Percentiles rank a stretch among this genome's conserved stretches.
Evolutionary conservation across 2,329 filamentous ascomycete genomes (phyloP).

Genomic region (Nothophoma quercina): DNA sequence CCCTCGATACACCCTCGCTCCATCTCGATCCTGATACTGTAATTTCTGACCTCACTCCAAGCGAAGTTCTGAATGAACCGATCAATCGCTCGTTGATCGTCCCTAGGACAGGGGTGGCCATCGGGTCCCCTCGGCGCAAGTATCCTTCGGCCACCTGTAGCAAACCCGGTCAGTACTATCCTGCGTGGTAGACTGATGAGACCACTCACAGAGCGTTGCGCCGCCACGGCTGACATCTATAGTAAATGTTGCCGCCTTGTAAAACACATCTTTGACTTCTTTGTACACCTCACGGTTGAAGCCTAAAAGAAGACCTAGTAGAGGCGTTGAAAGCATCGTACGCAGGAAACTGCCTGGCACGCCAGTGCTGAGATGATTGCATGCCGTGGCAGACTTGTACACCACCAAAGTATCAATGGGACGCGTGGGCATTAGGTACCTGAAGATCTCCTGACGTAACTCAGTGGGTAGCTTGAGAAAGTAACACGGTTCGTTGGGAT

Average conservation of each 20-base stretch:
- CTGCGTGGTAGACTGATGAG: not conserved
- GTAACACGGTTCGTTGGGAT: constrained; percentile 39
- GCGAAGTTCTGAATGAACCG: constrained; percentile 39
- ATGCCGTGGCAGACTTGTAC: not conserved
- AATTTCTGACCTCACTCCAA: constrained; percentile 43
- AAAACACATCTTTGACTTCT: constrained; percentile 42
- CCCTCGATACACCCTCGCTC: constrained; percentile 33
- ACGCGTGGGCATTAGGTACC: constrained; percentile 38
- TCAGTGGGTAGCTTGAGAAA: constrained; percentile 44
- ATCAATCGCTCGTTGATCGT: constrained; percentile 25
- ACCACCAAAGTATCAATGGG: constrained; percentile 29
- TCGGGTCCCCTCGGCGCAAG: constrained; percentile 40
- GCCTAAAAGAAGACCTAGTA: constrained; percentile 19
- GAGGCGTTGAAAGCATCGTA: not conserved
- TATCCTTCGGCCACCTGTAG: constrained; percentile 30
- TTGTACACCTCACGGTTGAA: constrained; percentile 37
- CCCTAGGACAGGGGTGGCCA: constrained; percentile 28
- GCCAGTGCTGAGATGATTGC: not conserved
- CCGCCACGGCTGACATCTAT: constrained; percentile 44
- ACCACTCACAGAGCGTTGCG: constrained; percentile 39
- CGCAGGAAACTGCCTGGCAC: not conserved
- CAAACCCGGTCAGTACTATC: not conserved
- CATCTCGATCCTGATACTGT: constrained; percentile 41
- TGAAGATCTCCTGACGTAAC: constrained; percentile 40
- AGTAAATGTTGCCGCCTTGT: constrained; percentile 37